Evolutionary conservation across 179 eudicot species (phyloP).

Genomic region (Amaranthus tricolor): DNA sequence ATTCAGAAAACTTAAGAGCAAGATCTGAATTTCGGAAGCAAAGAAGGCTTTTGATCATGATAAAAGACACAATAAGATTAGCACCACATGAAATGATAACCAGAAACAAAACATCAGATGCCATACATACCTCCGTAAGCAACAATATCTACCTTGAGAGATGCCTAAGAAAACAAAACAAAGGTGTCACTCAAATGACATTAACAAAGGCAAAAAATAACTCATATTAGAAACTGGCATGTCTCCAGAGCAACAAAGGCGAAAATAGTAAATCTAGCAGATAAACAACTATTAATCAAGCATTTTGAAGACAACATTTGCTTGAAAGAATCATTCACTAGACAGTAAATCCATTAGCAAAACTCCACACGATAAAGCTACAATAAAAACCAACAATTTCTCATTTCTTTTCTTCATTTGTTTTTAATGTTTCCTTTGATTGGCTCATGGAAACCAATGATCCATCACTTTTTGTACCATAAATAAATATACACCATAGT

Average conservation of each 20-base stretch:
- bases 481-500: no score
- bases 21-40: background rate
- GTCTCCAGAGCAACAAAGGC: background rate
- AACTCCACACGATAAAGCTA: no score
- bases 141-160: conserved; percentile 80
- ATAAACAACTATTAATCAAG: background rate
- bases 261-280: no score
- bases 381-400: background rate
- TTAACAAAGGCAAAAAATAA: background rate
- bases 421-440: background rate
- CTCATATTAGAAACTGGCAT: background rate
- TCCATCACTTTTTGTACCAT: background rate
- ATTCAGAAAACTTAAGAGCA: background rate
- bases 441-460: background rate
- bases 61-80: background rate
- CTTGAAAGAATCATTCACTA: no score
- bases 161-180: conserved; percentile 47
- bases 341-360: no score
- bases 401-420: background rate
- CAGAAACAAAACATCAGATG: background rate
- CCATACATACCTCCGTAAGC: conserved; percentile 79
- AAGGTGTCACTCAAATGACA: background rate
- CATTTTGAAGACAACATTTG: no score
- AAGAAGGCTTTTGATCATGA: background rate
- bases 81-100: background rate